Conservation (phyloP, 2,329 filamentous ascomycete genomes). For the Sporothrix curviconia region DNA sequence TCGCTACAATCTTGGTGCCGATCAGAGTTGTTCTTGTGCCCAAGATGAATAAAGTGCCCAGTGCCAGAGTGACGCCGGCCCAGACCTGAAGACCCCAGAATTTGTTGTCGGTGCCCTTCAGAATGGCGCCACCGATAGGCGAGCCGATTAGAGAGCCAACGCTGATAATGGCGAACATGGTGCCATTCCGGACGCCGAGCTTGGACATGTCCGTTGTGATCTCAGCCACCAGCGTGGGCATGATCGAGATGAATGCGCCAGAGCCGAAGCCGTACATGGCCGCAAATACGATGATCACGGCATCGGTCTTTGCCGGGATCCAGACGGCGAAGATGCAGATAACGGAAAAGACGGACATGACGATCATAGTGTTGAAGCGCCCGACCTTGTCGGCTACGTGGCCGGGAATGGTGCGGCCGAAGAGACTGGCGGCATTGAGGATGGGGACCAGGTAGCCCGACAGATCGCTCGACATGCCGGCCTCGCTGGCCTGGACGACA, state of each 20-base stretch:
- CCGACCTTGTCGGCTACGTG: slow-evolving; percentile 31
- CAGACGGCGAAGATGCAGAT: slow-evolving; percentile 41
- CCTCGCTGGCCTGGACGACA: slow-evolving; percentile 19
- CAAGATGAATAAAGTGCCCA: too few relatives aligned
- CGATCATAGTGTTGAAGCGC: slow-evolving; percentile 24
- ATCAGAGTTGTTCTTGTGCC: too few relatives aligned
- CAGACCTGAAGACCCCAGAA: neutral
- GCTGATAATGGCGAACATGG: slow-evolving; percentile 32
- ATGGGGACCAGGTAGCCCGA: slow-evolving; percentile 24
- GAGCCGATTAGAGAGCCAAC: neutral
- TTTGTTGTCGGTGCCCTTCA: neutral
- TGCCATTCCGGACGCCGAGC: slow-evolving; percentile 47
- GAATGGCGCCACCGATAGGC: neutral
- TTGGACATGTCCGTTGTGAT: slow-evolving; percentile 48
- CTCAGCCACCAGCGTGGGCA: slow-evolving; percentile 37
- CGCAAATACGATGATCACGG: slow-evolving; percentile 34
- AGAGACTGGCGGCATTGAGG: slow-evolving; percentile 28
- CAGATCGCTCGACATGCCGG: slow-evolving; percentile 19
- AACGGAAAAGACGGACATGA: slow-evolving; percentile 33
- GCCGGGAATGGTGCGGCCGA: slow-evolving; percentile 28
- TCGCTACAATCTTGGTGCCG: too few relatives aligned
- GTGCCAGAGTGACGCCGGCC: too few relatives aligned
- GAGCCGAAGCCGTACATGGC: slow-evolving; percentile 36
- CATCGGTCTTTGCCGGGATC: too few relatives aligned
- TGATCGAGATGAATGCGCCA: slow-evolving; percentile 32